Conservation (phyloP, 2,329 filamentous ascomycete genomes). For the Trichophyton schoenleinii region DNA sequence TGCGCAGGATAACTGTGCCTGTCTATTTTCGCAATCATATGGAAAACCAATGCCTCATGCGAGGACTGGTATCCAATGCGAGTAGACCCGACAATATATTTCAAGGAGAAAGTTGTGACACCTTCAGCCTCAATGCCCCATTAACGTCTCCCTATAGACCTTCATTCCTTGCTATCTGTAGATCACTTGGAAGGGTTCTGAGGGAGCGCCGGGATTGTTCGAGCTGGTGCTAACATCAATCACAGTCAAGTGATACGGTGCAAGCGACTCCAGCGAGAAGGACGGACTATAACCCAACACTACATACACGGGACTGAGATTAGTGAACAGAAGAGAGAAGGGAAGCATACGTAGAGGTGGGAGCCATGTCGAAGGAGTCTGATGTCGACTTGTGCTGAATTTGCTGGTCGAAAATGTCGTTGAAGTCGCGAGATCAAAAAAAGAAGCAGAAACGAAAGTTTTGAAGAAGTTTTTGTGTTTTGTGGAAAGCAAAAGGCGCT, state of each 20-base stretch:
- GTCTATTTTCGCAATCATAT: conserved; percentile 25
- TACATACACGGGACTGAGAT: conserved; percentile 35
- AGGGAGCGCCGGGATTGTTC: conserved; percentile 49
- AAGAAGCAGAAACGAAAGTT: conserved; percentile 17
- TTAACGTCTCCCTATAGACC: conserved; percentile 15
- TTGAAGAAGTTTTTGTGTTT: conserved; percentile 11
- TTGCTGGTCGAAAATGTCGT: conserved; percentile 1
- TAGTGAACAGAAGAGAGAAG: conserved; percentile 25
- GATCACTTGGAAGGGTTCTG: conserved; percentile 11
- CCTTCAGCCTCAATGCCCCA: conserved; percentile 72
- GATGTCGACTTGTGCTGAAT: conserved; percentile 21
- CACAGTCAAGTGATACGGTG: conserved; percentile 17
- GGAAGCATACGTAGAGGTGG: conserved; percentile 47
- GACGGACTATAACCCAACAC: conserved; percentile 64
- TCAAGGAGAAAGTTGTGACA: conserved; percentile 52
- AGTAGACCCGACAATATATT: conserved; percentile 55
- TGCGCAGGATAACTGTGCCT: conserved; percentile 43
- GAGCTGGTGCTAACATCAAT: conserved; percentile 54
- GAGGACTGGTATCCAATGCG: conserved; percentile 15
- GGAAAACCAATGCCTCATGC: conserved; percentile 8
- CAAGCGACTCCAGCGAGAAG: conserved; percentile 59
- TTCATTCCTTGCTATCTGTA: conserved; percentile 11
- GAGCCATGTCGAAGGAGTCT: conserved; percentile 44
- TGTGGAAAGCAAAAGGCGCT: neutral
- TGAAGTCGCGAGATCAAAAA: neutral